Percentiles rank a stretch among this genome's conserved stretches.
Conservation (phyloP, 306 rosid genomes). For the Echinosophora koreensis region DNA sequence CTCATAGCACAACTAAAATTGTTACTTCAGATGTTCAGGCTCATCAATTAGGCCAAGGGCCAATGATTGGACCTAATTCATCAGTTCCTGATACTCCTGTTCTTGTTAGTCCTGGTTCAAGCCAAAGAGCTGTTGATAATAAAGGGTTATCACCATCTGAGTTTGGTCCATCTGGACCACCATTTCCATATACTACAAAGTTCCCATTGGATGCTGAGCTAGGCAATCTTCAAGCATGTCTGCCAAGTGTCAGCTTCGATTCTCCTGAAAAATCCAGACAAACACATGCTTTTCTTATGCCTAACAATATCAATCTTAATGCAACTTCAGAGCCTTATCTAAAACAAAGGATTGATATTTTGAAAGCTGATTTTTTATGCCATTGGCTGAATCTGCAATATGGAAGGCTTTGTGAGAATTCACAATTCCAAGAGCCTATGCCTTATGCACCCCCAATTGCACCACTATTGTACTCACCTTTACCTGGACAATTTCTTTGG, state of each 20-base stretch:
- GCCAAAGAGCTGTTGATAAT: constrained; percentile 56
- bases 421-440: constrained; percentile 34
- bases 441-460: constrained; percentile 16
- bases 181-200: constrained; percentile 61
- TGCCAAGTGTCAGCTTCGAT: constrained; percentile 40
- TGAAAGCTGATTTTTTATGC: constrained; percentile 63
- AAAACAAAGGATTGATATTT: constrained; percentile 55
- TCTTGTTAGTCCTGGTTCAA: constrained; percentile 55
- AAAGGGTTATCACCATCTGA: constrained; percentile 52
- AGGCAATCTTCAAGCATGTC: constrained; percentile 53
- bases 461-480: constrained; percentile 31
- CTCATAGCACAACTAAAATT: constrained; percentile 54
- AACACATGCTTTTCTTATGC: constrained; percentile 41
- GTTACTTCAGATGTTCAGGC: constrained; percentile 47
- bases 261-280: constrained; percentile 49
- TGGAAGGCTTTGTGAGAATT: constrained; percentile 62
- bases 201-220: constrained; percentile 56
- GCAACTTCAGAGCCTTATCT: constrained; percentile 50
- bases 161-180: constrained; percentile 64
- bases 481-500: constrained; percentile 56
- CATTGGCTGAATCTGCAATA: constrained; percentile 65
- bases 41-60: constrained; percentile 57
- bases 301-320: constrained; percentile 41
- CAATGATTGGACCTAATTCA: constrained; percentile 57
- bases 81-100: constrained; percentile 51